phyloP scores from a whole-genome alignment of 768 basidiomycete species.

The Agrocybe chaxingu region DNA sequence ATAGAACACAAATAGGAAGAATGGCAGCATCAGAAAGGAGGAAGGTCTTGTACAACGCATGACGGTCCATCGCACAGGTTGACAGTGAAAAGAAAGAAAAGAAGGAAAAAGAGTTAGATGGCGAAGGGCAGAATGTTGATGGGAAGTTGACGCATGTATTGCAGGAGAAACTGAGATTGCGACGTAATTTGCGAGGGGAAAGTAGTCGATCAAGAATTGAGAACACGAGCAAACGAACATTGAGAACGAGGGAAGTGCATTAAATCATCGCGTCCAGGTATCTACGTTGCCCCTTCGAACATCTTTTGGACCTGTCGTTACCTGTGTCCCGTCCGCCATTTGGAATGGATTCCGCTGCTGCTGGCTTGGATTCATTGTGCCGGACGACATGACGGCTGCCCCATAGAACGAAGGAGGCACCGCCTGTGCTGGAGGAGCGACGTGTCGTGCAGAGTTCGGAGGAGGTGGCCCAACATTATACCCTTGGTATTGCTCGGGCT shows the following conservation, averaged over 20 bases:
- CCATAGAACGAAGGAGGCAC: constrained; percentile 71
- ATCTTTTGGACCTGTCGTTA: constrained; percentile 46
- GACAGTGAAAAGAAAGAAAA: background rate
- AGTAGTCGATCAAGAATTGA: background rate
- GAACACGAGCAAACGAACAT: background rate
- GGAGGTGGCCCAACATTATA: constrained; percentile 40
- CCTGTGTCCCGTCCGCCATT: constrained; percentile 35
- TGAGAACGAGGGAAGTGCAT: constrained; percentile 3
- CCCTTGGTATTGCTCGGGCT: constrained; percentile 72
- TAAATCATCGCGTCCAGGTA: constrained; percentile 66
- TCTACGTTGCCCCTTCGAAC: constrained; percentile 61
- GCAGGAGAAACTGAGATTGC: constrained; percentile 1
- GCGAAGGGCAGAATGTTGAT: constrained; percentile 4
- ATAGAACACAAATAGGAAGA: constrained; percentile 15
- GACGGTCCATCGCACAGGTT: constrained; percentile 7
- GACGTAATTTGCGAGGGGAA: background rate
- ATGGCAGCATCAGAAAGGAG: constrained; percentile 14
- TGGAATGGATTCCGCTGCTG: constrained; percentile 42
- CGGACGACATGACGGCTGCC: constrained; percentile 50
- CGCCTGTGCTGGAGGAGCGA: constrained; percentile 48
- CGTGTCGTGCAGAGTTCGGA: constrained; percentile 38
- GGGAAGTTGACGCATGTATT: constrained; percentile 6
- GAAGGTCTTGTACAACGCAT: constrained; percentile 15
- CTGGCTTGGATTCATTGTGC: constrained; percentile 31
- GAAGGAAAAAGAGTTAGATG: constrained; percentile 11